Base-by-base conservation (phyloP, 2,329 filamentous ascomycete genomes). In the Aurifilum marmelostoma region DNA sequence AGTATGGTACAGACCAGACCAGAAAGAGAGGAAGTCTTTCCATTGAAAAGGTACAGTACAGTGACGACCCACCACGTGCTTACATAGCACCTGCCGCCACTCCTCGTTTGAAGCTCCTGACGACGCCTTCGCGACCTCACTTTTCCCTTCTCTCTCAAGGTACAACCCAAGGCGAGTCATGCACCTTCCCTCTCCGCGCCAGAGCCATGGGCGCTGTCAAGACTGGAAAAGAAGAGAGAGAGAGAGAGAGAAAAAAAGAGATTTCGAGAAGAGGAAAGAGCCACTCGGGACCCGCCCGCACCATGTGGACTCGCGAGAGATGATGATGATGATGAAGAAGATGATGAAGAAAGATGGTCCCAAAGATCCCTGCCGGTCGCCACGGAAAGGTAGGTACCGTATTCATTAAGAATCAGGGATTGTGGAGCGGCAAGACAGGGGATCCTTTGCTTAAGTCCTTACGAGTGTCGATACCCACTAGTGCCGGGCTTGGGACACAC, bases 391-490 rank as follows among this genome's bases (percentile, higher is more conserved):
- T 47, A 47, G n/a, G 43, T 47, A n/a, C 43, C 7, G 21, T n/a
- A 11, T n/a, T n/a, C n/a, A 41, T 21, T 9, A 43, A 32, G n/a
- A 41, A 41, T n/a, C 63, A 56, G 37, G 63, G 63, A 56, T 56
- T 37, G 58, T 65, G 47, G 9, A 16, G 5, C 34, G 9, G 43
- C 14, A 34, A n/a, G 63, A 65, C 63, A 65, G 27, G 63, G 63
- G 50, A 43, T 32, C 39, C 63, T 37, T 41, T 43, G 41, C 43
- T 18, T n/a, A 37, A 63, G 12, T n/a, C 24, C 32, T 32, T 8
- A 64, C 3, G 16, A 16, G 52, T 29, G 6, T 41, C 37, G 54
- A 43, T 14, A 34, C 16, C 41, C 52, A 47, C 50, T 66, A 66
- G 64, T 29, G 64, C 52, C 64, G 54, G 64, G 24, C 59, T 29